A percentile compares a stretch with the other conserved stretches of the same genome.
Evolutionary conservation across 1,139 yeast genomes (phyloP).

Genomic region (Yamadazyma sp.): DNA sequence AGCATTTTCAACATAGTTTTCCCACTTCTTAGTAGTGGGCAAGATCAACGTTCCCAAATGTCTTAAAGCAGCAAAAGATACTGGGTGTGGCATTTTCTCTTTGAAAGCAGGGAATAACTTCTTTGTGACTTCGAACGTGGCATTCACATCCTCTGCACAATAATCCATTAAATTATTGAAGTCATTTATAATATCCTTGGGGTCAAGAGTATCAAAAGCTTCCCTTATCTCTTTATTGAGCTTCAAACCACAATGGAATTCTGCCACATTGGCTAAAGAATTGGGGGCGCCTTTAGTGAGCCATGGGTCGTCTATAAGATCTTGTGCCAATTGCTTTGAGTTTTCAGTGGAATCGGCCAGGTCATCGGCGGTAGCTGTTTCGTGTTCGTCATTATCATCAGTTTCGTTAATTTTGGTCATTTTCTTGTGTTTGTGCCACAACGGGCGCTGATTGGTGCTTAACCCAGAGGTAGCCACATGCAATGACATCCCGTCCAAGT

Average conservation of each 20-base stretch:
- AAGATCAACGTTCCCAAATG: conserved; percentile 75
- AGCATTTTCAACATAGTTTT: conserved; percentile 63
- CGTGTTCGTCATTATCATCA: conserved; percentile 26
- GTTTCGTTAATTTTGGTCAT: conserved; percentile 17
- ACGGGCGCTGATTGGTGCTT: conserved; percentile 86
- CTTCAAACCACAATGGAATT: conserved; percentile 72
- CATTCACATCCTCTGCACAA: conserved; percentile 82
- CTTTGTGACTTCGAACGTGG: conserved; percentile 69
- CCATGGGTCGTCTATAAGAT: conserved; percentile 69
- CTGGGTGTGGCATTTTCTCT: conserved; percentile 84
- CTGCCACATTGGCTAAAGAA: conserved; percentile 78
- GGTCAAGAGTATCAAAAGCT: conserved; percentile 56
- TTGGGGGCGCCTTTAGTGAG: conserved; percentile 72
- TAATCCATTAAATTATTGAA: conserved; percentile 67
- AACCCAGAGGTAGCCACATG: conserved; percentile 92
- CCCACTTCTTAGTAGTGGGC: conserved; percentile 80
- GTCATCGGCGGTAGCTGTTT: conserved; percentile 15
- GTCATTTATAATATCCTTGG: conserved; percentile 53
- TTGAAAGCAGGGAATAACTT: conserved; percentile 71
- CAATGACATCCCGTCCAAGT: conserved; percentile 86
- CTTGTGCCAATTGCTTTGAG: conserved; percentile 27
- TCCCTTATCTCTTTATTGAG: conserved; percentile 70
- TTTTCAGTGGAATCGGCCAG: conserved; percentile 7
- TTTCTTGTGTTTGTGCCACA: conserved; percentile 68
- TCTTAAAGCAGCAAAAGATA: conserved; percentile 84